Percentiles rank a stretch among this genome's conserved stretches.
These are phyloP conservation scores for Prunus salicina DNA, from an alignment of 306 rosid genomes.

Conservation along the genomic window DNA sequence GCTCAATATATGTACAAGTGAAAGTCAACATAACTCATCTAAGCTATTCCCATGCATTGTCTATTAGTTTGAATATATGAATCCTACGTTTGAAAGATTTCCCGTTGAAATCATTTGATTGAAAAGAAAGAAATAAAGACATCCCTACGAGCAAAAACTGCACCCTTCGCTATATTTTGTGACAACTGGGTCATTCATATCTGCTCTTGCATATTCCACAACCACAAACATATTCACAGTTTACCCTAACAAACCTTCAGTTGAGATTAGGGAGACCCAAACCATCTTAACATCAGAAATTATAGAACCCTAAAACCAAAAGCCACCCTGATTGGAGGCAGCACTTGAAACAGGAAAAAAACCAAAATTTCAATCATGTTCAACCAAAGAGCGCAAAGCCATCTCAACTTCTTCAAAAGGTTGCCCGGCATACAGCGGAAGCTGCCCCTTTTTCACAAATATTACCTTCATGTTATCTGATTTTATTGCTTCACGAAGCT, in stretches of 20 bases:
- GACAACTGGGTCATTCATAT: neutral
- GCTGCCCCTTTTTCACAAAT: constrained; percentile 75
- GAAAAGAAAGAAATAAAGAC: neutral
- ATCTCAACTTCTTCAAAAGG: constrained; percentile 77
- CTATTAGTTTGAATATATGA: neutral
- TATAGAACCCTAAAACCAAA: neutral
- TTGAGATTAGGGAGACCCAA: neutral
- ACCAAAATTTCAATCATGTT: constrained; percentile 34
- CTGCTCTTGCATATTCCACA: neutral
- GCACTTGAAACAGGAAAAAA: neutral
- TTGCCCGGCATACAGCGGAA: constrained; percentile 84
- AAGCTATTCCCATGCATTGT: neutral
- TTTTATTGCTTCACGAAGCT: constrained; percentile 53
- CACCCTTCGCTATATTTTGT: neutral
- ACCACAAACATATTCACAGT: neutral
- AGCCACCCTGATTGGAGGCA: neutral
- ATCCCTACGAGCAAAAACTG: neutral
- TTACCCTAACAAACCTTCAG: neutral
- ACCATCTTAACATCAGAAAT: neutral
- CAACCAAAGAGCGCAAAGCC: constrained; percentile 56
- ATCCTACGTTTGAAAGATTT: neutral
- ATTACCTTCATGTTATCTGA: constrained; percentile 47
- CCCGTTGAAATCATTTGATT: neutral
- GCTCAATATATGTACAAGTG: neutral
- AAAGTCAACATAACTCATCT: neutral